phyloP scores from a whole-genome alignment of 306 rosid genomes.

The Astragalus membranaceus region DNA sequence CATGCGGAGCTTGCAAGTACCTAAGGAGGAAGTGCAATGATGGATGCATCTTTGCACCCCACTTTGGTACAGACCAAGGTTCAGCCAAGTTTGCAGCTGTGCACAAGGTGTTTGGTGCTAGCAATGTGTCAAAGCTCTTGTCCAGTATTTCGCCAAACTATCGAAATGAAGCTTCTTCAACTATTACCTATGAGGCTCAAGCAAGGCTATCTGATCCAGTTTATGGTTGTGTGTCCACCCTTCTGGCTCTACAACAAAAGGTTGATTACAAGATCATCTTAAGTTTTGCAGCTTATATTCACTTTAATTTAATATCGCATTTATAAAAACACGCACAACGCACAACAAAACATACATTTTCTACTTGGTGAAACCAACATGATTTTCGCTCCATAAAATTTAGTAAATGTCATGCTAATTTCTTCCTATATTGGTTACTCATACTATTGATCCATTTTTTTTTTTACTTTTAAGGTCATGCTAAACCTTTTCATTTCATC shows the following conservation, averaged over 20 bases:
- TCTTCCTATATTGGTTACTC: too few species aligned
- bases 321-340: not conserved
- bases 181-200: conserved; percentile 71
- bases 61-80: conserved; percentile 62
- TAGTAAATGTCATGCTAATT: too few species aligned
- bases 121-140: conserved; percentile 65
- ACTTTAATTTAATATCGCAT: not conserved
- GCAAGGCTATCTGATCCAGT: conserved; percentile 74
- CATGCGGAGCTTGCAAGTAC: conserved; percentile 88
- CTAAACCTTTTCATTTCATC: too few species aligned
- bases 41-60: conserved; percentile 78
- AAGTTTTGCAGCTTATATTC: not conserved
- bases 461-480: too few species aligned
- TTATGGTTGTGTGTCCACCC: conserved; percentile 67
- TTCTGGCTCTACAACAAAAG: conserved; percentile 69
- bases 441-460: too few species aligned
- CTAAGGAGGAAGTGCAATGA: conserved; percentile 54
- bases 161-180: conserved; percentile 53
- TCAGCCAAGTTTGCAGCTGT: conserved; percentile 65
- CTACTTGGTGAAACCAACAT: not conserved
- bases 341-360: too few species aligned
- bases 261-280: conserved; percentile 15
- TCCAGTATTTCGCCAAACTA: conserved; percentile 40
- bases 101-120: conserved; percentile 84
- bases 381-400: not conserved